These are phyloP conservation scores for Diplodia mutila DNA, from an alignment of 2,329 filamentous ascomycete genomes.

Conservation along the genomic window DNA sequence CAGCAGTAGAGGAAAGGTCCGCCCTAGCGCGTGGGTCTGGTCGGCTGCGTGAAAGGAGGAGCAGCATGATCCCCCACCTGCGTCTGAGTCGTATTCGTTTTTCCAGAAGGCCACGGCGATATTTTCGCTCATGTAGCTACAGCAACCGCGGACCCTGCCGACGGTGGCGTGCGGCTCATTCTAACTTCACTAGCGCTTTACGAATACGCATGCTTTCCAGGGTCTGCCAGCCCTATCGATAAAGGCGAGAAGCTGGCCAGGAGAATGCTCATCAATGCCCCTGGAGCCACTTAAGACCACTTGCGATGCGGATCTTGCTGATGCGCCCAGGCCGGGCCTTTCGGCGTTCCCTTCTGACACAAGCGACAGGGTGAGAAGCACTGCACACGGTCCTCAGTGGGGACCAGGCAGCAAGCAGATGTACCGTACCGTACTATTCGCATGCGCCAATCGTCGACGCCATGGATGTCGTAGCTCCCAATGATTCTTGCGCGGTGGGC, in stretches of 20 bases:
- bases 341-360: neutral
- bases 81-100: constrained; percentile 5
- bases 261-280: constrained; percentile 8
- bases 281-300: neutral
- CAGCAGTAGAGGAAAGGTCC: neutral
- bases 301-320: constrained; percentile 5
- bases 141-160: neutral
- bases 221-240: neutral
- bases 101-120: neutral
- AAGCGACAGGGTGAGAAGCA: neutral
- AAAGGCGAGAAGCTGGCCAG: neutral
- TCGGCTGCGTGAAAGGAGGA: neutral
- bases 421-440: no score
- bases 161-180: neutral
- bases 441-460: no score
- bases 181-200: neutral
- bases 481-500: neutral
- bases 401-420: no score
- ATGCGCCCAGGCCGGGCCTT: neutral
- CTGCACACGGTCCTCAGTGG: no score
- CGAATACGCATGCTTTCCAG: neutral
- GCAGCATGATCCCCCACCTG: neutral
- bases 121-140: neutral
- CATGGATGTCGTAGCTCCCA: no score
- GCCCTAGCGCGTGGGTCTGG: neutral